Percentiles rank a stretch among this genome's conserved stretches.
These are phyloP conservation scores for Cladosporium sp. DNA, from an alignment of 2,329 filamentous ascomycete genomes.

Conservation along the genomic window DNA sequence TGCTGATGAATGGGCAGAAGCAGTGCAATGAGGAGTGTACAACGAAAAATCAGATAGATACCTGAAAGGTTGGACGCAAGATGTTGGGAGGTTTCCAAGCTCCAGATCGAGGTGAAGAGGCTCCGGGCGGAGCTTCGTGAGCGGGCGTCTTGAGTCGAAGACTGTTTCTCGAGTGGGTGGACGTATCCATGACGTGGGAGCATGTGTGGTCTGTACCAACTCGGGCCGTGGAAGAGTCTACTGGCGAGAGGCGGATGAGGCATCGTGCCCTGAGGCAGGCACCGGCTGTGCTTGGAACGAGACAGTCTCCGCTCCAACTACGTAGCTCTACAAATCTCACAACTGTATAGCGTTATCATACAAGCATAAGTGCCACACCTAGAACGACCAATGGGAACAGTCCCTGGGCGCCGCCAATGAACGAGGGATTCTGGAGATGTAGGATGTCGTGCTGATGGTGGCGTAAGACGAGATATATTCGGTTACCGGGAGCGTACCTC, in stretches of 20 bases:
- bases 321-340: background rate
- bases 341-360: background rate
- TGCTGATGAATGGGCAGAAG: background rate
- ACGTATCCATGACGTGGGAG: too few species aligned
- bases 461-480: background rate
- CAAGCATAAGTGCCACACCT: background rate
- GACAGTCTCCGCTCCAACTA: background rate
- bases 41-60: background rate
- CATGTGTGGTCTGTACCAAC: background rate
- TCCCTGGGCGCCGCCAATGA: background rate
- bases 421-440: background rate
- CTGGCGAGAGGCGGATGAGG: slow-evolving; percentile 3
- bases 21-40: background rate
- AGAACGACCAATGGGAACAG: background rate
- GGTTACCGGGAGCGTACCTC: background rate
- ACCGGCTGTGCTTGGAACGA: background rate
- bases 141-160: background rate
- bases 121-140: background rate
- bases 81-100: background rate
- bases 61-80: slow-evolving; percentile 3
- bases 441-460: background rate
- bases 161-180: background rate
- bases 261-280: background rate
- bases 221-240: background rate
- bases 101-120: background rate